Evolutionary conservation across 768 basidiomycete genomes (phyloP).

Genomic region (Kwoniella bestiolae): DNA sequence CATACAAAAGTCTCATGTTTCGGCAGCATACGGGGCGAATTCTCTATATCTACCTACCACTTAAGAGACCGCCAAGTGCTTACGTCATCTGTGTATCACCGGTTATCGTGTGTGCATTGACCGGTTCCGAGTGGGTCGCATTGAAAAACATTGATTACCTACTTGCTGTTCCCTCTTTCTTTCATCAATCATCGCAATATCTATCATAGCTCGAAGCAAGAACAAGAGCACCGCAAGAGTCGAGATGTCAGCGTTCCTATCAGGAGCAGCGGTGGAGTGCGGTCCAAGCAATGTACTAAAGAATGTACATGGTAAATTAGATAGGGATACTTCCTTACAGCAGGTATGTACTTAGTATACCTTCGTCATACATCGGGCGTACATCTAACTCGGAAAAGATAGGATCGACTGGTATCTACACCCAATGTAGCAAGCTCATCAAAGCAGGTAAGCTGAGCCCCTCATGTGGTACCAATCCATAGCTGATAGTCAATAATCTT

Average conservation of each 20-base stretch:
- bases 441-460: slow-evolving; percentile 27
- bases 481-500: neutral
- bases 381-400: too few species aligned
- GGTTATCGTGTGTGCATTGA: too few species aligned
- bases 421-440: slow-evolving; percentile 42
- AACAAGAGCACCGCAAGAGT: neutral
- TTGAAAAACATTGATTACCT: too few species aligned
- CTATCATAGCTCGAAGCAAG: neutral
- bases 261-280: slow-evolving; percentile 44
- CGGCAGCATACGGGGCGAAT: too few species aligned
- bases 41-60: too few species aligned
- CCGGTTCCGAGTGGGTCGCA: too few species aligned
- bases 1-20: too few species aligned
- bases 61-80: too few species aligned
- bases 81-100: too few species aligned
- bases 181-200: neutral
- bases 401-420: slow-evolving; percentile 42
- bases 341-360: slow-evolving; percentile 43
- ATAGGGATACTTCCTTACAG: slow-evolving; percentile 36
- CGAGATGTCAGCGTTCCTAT: slow-evolving; percentile 41
- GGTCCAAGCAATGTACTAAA: slow-evolving; percentile 45
- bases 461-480: too few species aligned
- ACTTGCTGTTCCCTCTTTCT: too few species aligned
- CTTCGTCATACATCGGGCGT: too few species aligned
- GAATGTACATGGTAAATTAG: slow-evolving; percentile 40